Conservation (phyloP, 495 filamentous ascomycete genomes). For the Penicillium desertorum region DNA sequence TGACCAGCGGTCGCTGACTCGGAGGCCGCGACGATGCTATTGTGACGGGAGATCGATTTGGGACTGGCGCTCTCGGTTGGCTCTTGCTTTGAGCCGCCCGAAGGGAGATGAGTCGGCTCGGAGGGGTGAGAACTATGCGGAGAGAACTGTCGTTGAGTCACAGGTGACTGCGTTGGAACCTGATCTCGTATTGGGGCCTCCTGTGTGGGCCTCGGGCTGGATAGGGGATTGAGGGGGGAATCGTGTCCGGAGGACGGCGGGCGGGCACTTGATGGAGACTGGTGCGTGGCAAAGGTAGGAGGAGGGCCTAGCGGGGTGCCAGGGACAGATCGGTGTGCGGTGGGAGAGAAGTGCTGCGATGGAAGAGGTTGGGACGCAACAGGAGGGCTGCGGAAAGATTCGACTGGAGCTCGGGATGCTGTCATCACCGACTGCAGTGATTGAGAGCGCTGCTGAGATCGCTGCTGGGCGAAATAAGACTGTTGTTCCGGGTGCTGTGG, state of each 20-base stretch:
- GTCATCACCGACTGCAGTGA: conserved; percentile 50
- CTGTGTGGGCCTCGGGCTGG: conserved; percentile 36
- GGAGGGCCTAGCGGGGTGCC: conserved; percentile 51
- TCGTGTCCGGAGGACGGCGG: conserved; percentile 39
- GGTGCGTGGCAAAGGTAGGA: conserved; percentile 34
- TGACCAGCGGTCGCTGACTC: conserved; percentile 15
- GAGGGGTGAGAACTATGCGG: conserved; percentile 31
- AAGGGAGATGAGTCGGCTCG: conserved; percentile 30
- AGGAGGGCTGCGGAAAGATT: conserved; percentile 43
- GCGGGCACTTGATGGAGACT: conserved; percentile 37
- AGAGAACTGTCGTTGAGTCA: conserved; percentile 26
- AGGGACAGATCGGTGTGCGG: conserved; percentile 44
- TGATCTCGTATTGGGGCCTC: conserved; percentile 30
- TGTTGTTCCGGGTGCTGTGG: conserved; percentile 37
- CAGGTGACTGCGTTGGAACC: conserved; percentile 32
- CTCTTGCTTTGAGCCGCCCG: conserved; percentile 37
- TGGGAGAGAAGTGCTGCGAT: conserved; percentile 42
- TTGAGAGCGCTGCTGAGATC: conserved; percentile 47
- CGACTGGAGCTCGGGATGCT: conserved; percentile 37
- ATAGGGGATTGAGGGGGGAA: conserved; percentile 36
- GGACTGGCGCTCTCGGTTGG: conserved; percentile 47
- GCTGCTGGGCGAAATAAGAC: conserved; percentile 45
- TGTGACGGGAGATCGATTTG: conserved; percentile 40
- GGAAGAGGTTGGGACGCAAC: conserved; percentile 37
- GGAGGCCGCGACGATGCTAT: conserved; percentile 24